Evolutionary conservation across 352 stramenopile genomes (phyloP), one percentile per base, ranked within the genome.

Genomic region (Thalassiosira hispida): DNA sequence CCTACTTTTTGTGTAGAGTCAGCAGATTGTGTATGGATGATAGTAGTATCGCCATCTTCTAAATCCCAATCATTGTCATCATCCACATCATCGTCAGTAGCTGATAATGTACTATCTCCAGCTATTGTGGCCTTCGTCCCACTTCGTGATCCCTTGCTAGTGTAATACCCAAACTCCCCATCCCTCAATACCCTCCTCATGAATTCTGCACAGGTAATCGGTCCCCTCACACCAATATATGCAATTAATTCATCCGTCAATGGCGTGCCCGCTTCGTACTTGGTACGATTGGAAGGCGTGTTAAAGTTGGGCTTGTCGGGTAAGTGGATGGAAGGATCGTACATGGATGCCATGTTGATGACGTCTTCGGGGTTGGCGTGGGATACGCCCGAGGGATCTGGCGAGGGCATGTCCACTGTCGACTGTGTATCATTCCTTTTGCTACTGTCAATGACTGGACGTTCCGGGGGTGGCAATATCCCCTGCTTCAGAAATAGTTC

Each of bases 91-190:
- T 70, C 52, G 18, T 59, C 33, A n/a, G n/a, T 35, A 61, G 66
- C 49, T 33, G 57, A 14, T 31, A 7, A 20, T 5, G 27, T 31
- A n/a, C 27, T 23, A 51, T 55, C 27, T 29, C 9, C 23, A n/a
- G 14, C n/a, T 23, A 29, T 18, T 14, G 53, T 23, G 16, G n/a
- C 62, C 33, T 70, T 68, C 33, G 42, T 73, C 5, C 65, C 65
- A 59, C 71, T 77, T 40, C 70, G 68, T 4, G 63, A 71, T 16
- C 68, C 72, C 49, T 81, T 82, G 2, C 49, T 71, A 20, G 97
- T 98, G 89, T 98, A 98, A 86, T 98, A 98, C 35, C 96, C 96
- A 85, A 97, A 92, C 56, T 94, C 61, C 12, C 95, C 95, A 88
- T 98, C 95, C 51, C 94, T 95, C 74, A 98, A 88, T 3, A 77